phyloP scores from a whole-genome alignment of 805 yeast genomes.

The Isabelozyma pseudorhagii region DNA sequence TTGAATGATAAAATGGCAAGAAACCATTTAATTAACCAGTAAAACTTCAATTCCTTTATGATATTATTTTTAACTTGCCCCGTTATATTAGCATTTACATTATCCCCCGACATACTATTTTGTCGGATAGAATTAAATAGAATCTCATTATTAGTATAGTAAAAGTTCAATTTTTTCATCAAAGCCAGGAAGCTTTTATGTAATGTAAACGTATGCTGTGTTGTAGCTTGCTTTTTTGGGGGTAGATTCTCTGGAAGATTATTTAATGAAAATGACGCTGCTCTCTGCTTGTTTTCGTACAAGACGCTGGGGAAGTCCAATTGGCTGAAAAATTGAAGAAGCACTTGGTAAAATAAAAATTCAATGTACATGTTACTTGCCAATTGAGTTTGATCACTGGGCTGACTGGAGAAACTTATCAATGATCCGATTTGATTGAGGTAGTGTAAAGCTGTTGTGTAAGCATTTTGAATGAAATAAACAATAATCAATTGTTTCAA shows the following conservation, averaged over 20 bases:
- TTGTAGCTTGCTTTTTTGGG: not conserved
- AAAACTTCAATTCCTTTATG: constrained; percentile 17
- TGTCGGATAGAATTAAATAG: constrained; percentile 6
- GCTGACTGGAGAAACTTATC: constrained; percentile 22
- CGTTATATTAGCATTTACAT: not conserved
- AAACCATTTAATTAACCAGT: constrained; percentile 18
- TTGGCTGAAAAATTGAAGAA: constrained; percentile 15
- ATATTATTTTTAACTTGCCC: not conserved
- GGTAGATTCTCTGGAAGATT: not conserved
- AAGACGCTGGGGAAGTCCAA: constrained; percentile 17
- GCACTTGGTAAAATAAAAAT: constrained; percentile 23
- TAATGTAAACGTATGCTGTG: not conserved
- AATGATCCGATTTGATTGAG: constrained; percentile 12
- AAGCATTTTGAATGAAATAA: constrained; percentile 14
- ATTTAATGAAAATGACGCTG: not conserved
- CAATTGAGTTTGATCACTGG: constrained; percentile 16
- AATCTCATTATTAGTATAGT: constrained; percentile 17
- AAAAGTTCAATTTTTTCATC: constrained; percentile 18
- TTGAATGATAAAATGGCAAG: constrained; percentile 21
- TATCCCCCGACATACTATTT: not conserved
- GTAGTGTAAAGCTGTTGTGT: constrained; percentile 12
- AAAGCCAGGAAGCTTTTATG: not conserved
- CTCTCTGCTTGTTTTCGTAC: not conserved
- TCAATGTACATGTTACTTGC: constrained; percentile 24
- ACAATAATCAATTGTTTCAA: constrained; percentile 5